Evolutionary conservation across 805 yeast species (phyloP), one percentile per base, ranked within the genome.

Genomic region (Clavispora fructus): DNA sequence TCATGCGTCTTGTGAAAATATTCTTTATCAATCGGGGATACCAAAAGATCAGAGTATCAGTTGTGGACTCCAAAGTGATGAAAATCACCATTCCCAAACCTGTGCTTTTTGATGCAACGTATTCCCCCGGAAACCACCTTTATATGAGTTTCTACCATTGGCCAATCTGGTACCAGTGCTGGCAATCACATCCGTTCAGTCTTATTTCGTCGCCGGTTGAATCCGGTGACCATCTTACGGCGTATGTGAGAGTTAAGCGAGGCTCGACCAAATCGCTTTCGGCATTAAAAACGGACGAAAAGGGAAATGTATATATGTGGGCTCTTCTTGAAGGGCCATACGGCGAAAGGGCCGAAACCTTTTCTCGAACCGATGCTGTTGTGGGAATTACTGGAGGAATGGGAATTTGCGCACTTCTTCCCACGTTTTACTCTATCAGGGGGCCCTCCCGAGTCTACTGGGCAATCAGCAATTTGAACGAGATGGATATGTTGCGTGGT

Each of bases 251-350:
- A 14, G 47, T 54, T 32, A 54, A 54, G 40, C 46, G 46, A 40
- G 57, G 57, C 1, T 37, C 51, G n/a, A 52, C 57, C 8, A 45
- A 37, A 17, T 8, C 39, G 1, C 43, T 54, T 19, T 44, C 51
- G 2, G 46, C 42, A n/a, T 40, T 54, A 17, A 42, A 47, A 12
- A 41, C 47, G 13, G 48, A 50, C 35, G 57, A 52, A 14, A 48
- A 52, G 41, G 57, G 57, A 7, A 41, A 28, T 14, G 29, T 48
- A 14, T 26, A 35, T 14, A 43, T 54, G 48, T 54, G 56, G 56
- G 47, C 46, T 44, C 46, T 54, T 42, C 52, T 54, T 12, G 57
- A 54, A 17, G 57, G 57, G n/a, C 57, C 57, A 7, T 54, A 54
- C 35, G 57, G 57, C 12, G 42, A 46, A 38, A 48, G 54, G 8